A percentile compares a stretch with the other conserved stretches of the same genome.
Conservation (phyloP, 164 flowering plant genomes). For the Nymphaea thermarum region DNA sequence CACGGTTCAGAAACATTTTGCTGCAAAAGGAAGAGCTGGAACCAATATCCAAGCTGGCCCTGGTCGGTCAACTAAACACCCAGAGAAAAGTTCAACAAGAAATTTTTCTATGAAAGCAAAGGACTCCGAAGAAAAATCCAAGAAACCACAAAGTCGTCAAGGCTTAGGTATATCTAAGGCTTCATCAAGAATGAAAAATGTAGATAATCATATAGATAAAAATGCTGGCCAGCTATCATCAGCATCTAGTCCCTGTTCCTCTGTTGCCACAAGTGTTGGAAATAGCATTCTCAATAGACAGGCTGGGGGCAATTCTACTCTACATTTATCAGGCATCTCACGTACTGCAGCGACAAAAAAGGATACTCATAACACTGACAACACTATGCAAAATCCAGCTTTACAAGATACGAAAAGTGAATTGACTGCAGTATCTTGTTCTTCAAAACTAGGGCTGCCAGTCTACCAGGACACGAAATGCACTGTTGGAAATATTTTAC, state of each 20-base stretch:
- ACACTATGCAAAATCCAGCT: background rate
- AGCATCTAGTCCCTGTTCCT: background rate
- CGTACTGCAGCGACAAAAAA: background rate
- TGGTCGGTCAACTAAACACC: background rate
- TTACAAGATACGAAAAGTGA: background rate
- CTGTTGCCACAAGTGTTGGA: background rate
- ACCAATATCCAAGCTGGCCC: background rate
- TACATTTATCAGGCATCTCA: constrained; percentile 8
- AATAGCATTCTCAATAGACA: constrained; percentile 5
- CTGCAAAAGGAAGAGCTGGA: constrained; percentile 11
- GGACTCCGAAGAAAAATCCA: background rate
- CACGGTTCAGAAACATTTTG: constrained; percentile 13
- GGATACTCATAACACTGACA: background rate
- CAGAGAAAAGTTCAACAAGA: background rate
- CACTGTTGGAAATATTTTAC: constrained; percentile 16
- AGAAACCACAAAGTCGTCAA: constrained; percentile 19
- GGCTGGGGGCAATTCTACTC: constrained; percentile 16
- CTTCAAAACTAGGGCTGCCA: background rate
- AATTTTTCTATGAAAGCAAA: background rate
- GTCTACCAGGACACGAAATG: background rate
- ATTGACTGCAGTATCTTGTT: background rate
- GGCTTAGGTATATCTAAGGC: constrained; percentile 38
- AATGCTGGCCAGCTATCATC: background rate
- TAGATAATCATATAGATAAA: background rate
- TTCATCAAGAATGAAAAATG: background rate